These are phyloP conservation scores for Lablab purpureus DNA, from an alignment of 306 rosid genomes.

Conservation along the genomic window DNA sequence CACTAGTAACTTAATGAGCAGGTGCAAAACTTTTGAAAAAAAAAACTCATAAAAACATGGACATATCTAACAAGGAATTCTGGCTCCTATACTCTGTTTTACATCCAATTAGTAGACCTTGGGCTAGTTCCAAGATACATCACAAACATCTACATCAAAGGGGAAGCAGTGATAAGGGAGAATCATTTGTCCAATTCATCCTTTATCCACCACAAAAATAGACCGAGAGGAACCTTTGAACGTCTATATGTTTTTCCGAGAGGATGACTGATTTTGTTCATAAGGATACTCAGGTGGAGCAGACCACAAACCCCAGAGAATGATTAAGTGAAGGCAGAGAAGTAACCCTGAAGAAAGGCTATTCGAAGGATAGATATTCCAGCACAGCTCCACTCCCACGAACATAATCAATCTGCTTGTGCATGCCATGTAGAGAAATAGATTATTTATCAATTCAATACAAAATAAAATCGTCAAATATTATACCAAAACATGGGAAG, in stretches of 20 bases:
- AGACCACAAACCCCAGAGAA: conserved; percentile 84
- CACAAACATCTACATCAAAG: conserved; percentile 42
- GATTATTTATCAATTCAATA: conserved; percentile 25
- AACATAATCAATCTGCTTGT: conserved; percentile 73
- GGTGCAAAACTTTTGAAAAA: conserved; percentile 1
- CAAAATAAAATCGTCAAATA: neutral
- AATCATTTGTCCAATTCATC: conserved; percentile 6
- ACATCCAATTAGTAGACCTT: conserved; percentile 39
- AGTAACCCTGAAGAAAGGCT: conserved; percentile 68
- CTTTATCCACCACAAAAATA: conserved; percentile 30
- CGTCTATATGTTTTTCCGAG: conserved; percentile 56
- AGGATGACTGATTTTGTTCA: conserved; percentile 46
- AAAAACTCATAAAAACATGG: conserved; percentile 6
- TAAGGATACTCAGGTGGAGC: conserved; percentile 78
- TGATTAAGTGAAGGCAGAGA: conserved; percentile 68
- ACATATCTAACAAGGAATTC: neutral
- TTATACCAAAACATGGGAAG: neutral
- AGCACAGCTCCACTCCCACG: conserved; percentile 84
- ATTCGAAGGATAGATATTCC: conserved; percentile 91
- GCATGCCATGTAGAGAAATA: neutral
- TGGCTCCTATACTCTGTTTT: conserved; percentile 25
- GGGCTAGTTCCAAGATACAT: conserved; percentile 24
- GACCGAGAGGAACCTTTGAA: conserved; percentile 19
- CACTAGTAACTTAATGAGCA: neutral
- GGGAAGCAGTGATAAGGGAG: conserved; percentile 11